Conservation (phyloP, 2,329 filamentous ascomycete genomes). For the Botrytis sinoallii region DNA sequence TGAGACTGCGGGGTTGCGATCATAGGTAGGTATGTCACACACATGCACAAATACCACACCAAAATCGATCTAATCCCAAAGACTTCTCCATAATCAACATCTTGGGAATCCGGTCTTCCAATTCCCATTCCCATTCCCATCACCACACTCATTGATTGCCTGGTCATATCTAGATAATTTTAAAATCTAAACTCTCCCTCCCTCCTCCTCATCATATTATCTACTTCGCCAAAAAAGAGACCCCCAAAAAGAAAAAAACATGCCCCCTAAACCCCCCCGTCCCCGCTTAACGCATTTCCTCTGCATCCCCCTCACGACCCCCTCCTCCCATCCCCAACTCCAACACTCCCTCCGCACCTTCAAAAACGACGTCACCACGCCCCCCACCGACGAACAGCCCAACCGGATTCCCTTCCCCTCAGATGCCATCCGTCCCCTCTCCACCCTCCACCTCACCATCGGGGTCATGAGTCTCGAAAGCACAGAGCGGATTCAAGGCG, state of each 20-base stretch:
- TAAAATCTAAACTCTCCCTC: background rate
- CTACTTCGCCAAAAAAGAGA: background rate
- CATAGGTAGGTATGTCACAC: background rate
- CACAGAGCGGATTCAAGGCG: slow-evolving; percentile 47
- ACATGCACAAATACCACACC: background rate
- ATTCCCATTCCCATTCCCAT: background rate
- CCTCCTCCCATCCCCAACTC: slow-evolving; percentile 60
- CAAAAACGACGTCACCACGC: background rate
- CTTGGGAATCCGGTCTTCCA: background rate
- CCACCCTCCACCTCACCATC: slow-evolving; percentile 81
- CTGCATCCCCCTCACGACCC: slow-evolving; percentile 68
- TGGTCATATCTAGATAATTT: background rate
- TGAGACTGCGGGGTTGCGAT: background rate
- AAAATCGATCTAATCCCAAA: background rate
- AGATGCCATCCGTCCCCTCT: slow-evolving; percentile 69
- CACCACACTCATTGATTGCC: background rate
- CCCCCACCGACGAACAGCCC: background rate
- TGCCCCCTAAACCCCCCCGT: slow-evolving; percentile 29
- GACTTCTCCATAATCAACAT: background rate
- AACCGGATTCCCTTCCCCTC: slow-evolving; percentile 48
- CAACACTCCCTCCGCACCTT: slow-evolving; percentile 46
- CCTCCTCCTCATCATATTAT: background rate
- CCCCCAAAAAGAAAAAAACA: background rate
- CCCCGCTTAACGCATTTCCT: slow-evolving; percentile 68
- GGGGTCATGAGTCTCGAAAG: slow-evolving; percentile 75